phyloP scores from a whole-genome alignment of 768 basidiomycete species.

The Hypholoma sublateritium region DNA sequence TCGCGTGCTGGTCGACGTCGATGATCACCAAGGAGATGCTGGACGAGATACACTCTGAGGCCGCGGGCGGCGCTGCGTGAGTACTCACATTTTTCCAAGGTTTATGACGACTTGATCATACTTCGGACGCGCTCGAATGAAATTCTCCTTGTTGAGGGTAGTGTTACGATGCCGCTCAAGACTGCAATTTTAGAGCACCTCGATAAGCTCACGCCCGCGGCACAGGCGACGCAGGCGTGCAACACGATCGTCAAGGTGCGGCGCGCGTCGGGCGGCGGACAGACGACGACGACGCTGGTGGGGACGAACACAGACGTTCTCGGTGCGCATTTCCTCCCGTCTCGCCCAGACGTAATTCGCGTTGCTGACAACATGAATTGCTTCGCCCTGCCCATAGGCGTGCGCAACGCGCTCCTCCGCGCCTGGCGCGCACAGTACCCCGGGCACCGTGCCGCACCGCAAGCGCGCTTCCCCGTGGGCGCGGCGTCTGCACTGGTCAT shows the following conservation, averaged over 20 bases:
- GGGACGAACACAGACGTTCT: conserved; percentile 6
- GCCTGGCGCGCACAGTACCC: neutral
- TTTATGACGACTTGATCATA: no score
- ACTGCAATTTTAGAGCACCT: neutral
- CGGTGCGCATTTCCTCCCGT: neutral
- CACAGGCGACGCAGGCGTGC: neutral
- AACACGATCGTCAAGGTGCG: conserved; percentile 5
- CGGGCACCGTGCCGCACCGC: neutral
- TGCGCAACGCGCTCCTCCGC: neutral
- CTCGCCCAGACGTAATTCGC: neutral
- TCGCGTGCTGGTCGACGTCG: conserved; percentile 2
- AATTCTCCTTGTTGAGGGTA: neutral
- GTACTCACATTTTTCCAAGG: neutral
- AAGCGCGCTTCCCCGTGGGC: neutral
- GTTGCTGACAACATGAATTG: neutral
- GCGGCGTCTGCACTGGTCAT: conserved; percentile 30
- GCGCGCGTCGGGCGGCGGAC: neutral
- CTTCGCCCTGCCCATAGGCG: neutral
- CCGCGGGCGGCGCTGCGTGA: conserved; percentile 1
- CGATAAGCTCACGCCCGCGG: neutral
- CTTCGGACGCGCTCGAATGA: no score
- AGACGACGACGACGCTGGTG: neutral
- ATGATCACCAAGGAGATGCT: conserved; percentile 1
- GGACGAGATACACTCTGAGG: neutral
- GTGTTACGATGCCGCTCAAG: conserved; percentile 4